phyloP scores from a whole-genome alignment of 2,329 filamentous ascomycete species.

The Dryadomyces quercivorus region DNA sequence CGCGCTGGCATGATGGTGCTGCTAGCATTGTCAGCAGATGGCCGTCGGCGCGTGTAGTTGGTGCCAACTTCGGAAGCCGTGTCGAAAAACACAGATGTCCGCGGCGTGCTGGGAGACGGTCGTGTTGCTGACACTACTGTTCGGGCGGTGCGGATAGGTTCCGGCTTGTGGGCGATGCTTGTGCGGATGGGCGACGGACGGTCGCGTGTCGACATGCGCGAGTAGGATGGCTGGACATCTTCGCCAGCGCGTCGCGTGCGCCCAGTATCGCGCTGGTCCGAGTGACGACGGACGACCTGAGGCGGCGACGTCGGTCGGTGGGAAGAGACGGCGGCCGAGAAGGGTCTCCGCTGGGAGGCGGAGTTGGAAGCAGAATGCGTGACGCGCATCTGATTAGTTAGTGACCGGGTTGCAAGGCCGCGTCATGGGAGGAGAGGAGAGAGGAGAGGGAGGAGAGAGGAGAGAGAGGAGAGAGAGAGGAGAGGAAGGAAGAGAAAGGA shows the following conservation, averaged over 20 bases:
- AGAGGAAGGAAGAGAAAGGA: background rate
- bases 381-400: slow-evolving; percentile 30
- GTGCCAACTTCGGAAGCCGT: slow-evolving; percentile 17
- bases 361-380: slow-evolving; percentile 19
- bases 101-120: slow-evolving; percentile 36
- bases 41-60: slow-evolving; percentile 23
- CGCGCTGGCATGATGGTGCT: slow-evolving; percentile 25
- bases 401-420: no score
- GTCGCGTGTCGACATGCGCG: slow-evolving; percentile 12
- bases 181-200: slow-evolving; percentile 23
- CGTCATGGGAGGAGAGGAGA: background rate
- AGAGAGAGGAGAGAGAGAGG: background rate
- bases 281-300: slow-evolving; percentile 38
- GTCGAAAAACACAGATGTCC: slow-evolving; percentile 36
- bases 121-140: slow-evolving; percentile 6
- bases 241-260: slow-evolving; percentile 26
- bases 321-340: slow-evolving; percentile 37
- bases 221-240: slow-evolving; percentile 20
- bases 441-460: background rate
- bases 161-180: background rate
- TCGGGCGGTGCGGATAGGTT: slow-evolving; percentile 5
- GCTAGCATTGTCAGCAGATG: slow-evolving; percentile 37
- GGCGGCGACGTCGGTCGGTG: slow-evolving; percentile 39
- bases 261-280: slow-evolving; percentile 41
- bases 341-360: slow-evolving; percentile 36